Evolutionary conservation across 805 yeast genomes (phyloP).

Genomic region (Candida railenensis): DNA sequence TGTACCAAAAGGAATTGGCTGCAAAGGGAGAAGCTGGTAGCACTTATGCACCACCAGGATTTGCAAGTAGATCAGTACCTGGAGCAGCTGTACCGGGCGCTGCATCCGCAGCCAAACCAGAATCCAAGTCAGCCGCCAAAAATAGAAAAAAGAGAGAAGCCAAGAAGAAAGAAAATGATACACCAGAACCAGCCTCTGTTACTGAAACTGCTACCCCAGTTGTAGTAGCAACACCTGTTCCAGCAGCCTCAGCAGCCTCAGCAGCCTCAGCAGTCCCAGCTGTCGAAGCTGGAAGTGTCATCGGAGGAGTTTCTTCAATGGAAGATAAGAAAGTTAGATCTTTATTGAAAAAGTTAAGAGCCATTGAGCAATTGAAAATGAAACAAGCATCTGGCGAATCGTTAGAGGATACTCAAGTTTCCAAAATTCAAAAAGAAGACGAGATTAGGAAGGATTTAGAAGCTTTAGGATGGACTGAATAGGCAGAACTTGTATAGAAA

Average conservation of each 20-base stretch:
- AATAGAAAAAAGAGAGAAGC: slow-evolving; percentile 74
- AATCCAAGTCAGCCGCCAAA: slow-evolving; percentile 65
- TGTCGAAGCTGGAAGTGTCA: slow-evolving; percentile 38
- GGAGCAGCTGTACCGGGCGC: slow-evolving; percentile 57
- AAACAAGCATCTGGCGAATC: slow-evolving; percentile 81
- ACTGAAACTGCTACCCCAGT: slow-evolving; percentile 4
- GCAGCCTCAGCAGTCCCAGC: slow-evolving; percentile 10
- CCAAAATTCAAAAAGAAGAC: slow-evolving; percentile 85
- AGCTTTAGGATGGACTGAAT: slow-evolving; percentile 65
- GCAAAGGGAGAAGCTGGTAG: slow-evolving; percentile 9
- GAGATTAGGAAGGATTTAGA: slow-evolving; percentile 74
- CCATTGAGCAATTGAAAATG: slow-evolving; percentile 87
- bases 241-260: slow-evolving; percentile 10
- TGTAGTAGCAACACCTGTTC: slow-evolving; percentile 6
- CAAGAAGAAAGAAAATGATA: slow-evolving; percentile 34
- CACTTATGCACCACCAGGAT: slow-evolving; percentile 14
- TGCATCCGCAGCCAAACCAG: slow-evolving; percentile 30
- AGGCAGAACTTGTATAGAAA: slow-evolving; percentile 7
- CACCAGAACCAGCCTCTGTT: slow-evolving; percentile 9
- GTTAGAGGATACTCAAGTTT: slow-evolving; percentile 88
- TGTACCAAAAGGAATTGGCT: slow-evolving; percentile 57
- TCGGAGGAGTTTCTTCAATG: slow-evolving; percentile 64
- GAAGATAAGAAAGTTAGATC: slow-evolving; percentile 94
- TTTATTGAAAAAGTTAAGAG: slow-evolving; percentile 87
- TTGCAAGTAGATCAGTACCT: slow-evolving; percentile 20